phyloP scores from a whole-genome alignment of 148 eudicot species.

The Linanthus parryae region DNA sequence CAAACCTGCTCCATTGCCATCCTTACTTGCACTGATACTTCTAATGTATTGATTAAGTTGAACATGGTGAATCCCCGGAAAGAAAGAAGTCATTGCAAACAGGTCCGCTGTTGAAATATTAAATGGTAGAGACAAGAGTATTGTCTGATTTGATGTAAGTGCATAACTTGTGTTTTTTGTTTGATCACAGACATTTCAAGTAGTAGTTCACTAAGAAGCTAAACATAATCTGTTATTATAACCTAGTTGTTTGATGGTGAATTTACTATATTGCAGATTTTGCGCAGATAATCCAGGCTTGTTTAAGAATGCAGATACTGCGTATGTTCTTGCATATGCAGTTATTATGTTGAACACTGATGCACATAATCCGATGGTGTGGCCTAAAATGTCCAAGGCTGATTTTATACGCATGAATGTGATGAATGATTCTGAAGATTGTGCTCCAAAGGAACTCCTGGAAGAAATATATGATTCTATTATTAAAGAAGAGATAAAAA shows the following conservation, averaged over 20 bases:
- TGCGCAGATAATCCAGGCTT: conserved; percentile 95
- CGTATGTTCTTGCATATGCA: conserved; percentile 98
- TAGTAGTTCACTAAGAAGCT: too few species aligned
- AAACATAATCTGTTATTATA: conserved; percentile 7
- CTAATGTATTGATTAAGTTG: too few species aligned
- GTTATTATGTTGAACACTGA: conserved; percentile 98
- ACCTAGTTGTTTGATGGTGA: conserved; percentile 10
- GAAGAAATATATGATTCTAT: conserved; percentile 96
- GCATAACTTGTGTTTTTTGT: too few species aligned
- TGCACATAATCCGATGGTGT: conserved; percentile 98
- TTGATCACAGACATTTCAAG: too few species aligned
- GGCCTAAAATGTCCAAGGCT: conserved; percentile 94
- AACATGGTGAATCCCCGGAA: too few species aligned
- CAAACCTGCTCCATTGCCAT: too few species aligned
- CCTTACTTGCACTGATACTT: too few species aligned
- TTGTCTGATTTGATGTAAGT: too few species aligned
- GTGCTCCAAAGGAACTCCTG: conserved; percentile 72
- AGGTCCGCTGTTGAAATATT: too few species aligned
- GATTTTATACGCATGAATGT: conserved; percentile 85
- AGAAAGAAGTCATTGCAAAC: too few species aligned
- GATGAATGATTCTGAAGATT: conserved; percentile 78
- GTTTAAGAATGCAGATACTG: conserved; percentile 98
- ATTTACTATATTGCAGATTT: conserved; percentile 47
- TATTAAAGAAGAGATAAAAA: conserved; percentile 87
- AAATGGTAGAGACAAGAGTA: too few species aligned